These are phyloP conservation scores for Diplodia corticola DNA, from an alignment of 2,329 filamentous ascomycete genomes.

Conservation along the genomic window DNA sequence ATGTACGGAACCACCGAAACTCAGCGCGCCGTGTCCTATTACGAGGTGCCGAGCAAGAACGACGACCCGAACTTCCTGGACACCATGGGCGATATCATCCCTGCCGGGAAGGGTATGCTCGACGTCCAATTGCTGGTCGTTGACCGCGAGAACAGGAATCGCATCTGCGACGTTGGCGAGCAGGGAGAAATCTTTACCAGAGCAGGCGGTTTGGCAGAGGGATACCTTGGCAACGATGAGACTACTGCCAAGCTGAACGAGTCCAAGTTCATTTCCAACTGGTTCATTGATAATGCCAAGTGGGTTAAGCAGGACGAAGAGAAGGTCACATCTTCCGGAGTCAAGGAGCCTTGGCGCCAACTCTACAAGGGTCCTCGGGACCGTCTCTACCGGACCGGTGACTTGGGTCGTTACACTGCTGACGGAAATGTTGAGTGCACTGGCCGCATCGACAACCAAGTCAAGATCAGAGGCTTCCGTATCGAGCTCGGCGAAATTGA, in stretches of 20 bases:
- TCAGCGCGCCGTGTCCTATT: conserved; percentile 78
- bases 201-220: conserved; percentile 80
- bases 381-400: conserved; percentile 82
- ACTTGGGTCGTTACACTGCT: conserved; percentile 73
- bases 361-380: conserved; percentile 82
- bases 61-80: conserved; percentile 66
- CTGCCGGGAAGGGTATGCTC: conserved; percentile 81
- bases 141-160: conserved; percentile 64
- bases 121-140: conserved; percentile 88
- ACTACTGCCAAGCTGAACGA: conserved; percentile 53
- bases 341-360: conserved; percentile 71
- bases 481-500: conserved; percentile 96
- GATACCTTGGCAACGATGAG: conserved; percentile 65
- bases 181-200: conserved; percentile 82
- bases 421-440: conserved; percentile 74
- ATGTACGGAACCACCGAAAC: conserved; percentile 91
- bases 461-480: conserved; percentile 94
- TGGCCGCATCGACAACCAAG: conserved; percentile 81
- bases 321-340: conserved; percentile 47
- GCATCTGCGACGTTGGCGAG: conserved; percentile 76
- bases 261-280: conserved; percentile 79
- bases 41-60: conserved; percentile 67
- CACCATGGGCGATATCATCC: conserved; percentile 71
- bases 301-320: conserved; percentile 68
- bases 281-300: conserved; percentile 74